Conservation (phyloP, 2,329 filamentous ascomycete species). For the Pestalotiopsis sp. region DNA sequence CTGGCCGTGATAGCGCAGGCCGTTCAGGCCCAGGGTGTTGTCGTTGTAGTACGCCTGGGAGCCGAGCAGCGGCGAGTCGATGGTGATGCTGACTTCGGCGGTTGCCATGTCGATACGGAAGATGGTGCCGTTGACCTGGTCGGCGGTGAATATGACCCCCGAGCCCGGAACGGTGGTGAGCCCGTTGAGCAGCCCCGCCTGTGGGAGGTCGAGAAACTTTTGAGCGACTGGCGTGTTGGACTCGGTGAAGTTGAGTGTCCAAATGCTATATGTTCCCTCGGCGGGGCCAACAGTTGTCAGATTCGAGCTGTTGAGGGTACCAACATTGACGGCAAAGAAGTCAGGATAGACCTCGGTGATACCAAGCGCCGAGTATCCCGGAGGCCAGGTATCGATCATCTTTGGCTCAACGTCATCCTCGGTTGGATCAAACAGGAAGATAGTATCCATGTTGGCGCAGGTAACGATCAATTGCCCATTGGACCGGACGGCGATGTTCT, state of each 20-base stretch:
- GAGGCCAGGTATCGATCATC: background rate
- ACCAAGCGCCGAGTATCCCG: background rate
- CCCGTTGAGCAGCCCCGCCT: background rate
- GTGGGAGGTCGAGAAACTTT: background rate
- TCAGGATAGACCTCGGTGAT: background rate
- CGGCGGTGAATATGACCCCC: background rate
- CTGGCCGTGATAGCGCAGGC: background rate
- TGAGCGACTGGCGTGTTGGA: background rate
- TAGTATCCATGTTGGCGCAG: background rate
- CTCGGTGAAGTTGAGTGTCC: background rate
- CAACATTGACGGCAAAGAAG: background rate
- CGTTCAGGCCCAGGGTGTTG: background rate
- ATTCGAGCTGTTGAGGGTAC: background rate
- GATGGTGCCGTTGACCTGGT: background rate
- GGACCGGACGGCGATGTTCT: background rate
- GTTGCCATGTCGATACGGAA: background rate
- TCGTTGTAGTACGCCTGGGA: background rate
- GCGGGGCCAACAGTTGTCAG: background rate
- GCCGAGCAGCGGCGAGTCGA: background rate
- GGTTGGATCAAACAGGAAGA: background rate
- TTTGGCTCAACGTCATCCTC: background rate
- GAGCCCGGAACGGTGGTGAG: background rate
- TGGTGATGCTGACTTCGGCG: background rate
- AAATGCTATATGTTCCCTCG: background rate
- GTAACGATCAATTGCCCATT: background rate